These are phyloP conservation scores for Sindora glabra DNA, from an alignment of 306 rosid species.

Conservation along the genomic window DNA sequence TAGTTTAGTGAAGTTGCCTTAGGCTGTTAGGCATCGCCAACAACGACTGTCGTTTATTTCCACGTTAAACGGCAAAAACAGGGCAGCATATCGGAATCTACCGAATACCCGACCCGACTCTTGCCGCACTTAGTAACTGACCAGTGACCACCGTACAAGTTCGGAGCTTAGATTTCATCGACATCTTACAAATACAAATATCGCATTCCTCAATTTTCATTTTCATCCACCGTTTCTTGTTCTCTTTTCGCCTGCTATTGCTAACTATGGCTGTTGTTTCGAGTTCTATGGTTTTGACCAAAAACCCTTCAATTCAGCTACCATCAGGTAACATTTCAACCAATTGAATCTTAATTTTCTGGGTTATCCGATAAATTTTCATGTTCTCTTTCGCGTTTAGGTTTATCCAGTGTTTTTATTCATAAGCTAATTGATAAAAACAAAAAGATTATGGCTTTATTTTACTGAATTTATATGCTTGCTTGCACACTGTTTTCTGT, in stretches of 20 bases:
- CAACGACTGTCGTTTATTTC: too few relatives aligned
- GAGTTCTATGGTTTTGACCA: conserved; percentile 38
- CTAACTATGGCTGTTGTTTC: conserved; percentile 54
- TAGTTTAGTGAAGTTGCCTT: too few relatives aligned
- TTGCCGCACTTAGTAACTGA: too few relatives aligned
- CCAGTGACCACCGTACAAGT: not conserved
- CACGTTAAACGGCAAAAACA: too few relatives aligned
- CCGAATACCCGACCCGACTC: too few relatives aligned
- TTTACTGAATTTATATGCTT: not conserved
- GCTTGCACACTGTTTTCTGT: not conserved
- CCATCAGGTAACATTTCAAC: conserved; percentile 34
- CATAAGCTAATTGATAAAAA: too few relatives aligned
- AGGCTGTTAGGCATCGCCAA: too few relatives aligned
- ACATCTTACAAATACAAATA: not conserved
- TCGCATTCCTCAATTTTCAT: not conserved
- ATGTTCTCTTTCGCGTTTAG: too few relatives aligned
- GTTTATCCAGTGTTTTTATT: not conserved
- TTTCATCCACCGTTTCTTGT: not conserved
- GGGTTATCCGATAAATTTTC: not conserved
- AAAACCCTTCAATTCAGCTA: conserved; percentile 18
- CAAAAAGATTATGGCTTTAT: too few relatives aligned
- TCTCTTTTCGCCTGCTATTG: not conserved
- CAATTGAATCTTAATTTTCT: not conserved
- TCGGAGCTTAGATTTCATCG: conserved; percentile 35
- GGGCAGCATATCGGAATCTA: too few relatives aligned